Evolutionary conservation across 805 yeast genomes (phyloP).

Genomic region (Yamadazyma philogaea): DNA sequence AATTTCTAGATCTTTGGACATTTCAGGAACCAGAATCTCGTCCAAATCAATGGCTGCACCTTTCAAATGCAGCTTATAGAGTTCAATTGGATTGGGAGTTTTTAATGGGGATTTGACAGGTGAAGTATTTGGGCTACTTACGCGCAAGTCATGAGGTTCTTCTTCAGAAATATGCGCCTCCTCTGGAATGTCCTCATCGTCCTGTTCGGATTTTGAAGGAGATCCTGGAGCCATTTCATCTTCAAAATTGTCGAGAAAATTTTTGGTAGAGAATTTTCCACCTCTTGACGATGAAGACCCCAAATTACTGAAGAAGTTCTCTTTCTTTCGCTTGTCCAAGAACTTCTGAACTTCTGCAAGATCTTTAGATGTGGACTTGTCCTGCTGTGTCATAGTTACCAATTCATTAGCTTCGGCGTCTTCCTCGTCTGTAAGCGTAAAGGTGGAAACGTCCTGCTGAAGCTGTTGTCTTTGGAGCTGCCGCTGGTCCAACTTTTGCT

Average conservation of each 20-base stretch:
- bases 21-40: slow-evolving; percentile 8
- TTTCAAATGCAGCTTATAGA: slow-evolving; percentile 33
- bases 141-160: neutral
- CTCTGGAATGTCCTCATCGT: neutral
- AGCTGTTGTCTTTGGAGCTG: slow-evolving; percentile 17
- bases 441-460: slow-evolving; percentile 31
- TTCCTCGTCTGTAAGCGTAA: slow-evolving; percentile 40
- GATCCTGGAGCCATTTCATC: slow-evolving; percentile 16
- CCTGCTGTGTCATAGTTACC: slow-evolving; percentile 17
- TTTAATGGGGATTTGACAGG: slow-evolving; percentile 11
- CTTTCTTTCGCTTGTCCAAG: slow-evolving; percentile 33
- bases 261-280: slow-evolving; percentile 29
- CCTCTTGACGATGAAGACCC: neutral
- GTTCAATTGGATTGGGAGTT: slow-evolving; percentile 30
- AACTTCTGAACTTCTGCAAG: slow-evolving; percentile 29
- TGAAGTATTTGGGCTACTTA: slow-evolving; percentile 8
- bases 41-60: slow-evolving; percentile 12
- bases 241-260: slow-evolving; percentile 33
- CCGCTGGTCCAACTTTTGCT: slow-evolving; percentile 19
- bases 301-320: slow-evolving; percentile 15
- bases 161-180: slow-evolving; percentile 1
- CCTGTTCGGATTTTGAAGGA: neutral
- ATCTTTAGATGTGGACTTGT: slow-evolving; percentile 21
- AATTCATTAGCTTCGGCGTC: slow-evolving; percentile 27
- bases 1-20: slow-evolving; percentile 12